phyloP scores from a whole-genome alignment of 306 rosid species.

The Rosa rugosa region DNA sequence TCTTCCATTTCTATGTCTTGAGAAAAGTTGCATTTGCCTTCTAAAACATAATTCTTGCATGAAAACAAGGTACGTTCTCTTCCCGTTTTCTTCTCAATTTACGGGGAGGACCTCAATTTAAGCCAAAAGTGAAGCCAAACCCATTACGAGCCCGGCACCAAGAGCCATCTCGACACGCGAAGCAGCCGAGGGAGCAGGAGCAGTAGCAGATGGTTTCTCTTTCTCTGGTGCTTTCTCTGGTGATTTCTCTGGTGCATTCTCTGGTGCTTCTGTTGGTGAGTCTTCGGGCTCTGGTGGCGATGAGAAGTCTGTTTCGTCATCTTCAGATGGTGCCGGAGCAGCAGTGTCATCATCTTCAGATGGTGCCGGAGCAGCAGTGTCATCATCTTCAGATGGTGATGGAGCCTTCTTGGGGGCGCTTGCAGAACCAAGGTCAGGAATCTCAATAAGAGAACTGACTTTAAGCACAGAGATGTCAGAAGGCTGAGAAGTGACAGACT shows the following conservation, averaged over 20 bases:
- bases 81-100: too few relatives aligned
- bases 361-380: not conserved
- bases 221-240: not conserved
- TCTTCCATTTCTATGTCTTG: not conserved
- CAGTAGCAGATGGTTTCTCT: not conserved
- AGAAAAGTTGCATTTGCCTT: not conserved
- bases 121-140: conserved; percentile 13
- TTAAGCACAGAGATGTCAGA: conserved; percentile 15
- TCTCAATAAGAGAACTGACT: conserved; percentile 2
- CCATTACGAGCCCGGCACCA: conserved; percentile 8
- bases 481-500: conserved; percentile 10
- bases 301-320: not conserved
- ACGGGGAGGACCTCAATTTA: not conserved
- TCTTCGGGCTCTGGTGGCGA: conserved; percentile 12
- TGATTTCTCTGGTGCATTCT: not conserved
- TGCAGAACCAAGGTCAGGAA: conserved; percentile 1
- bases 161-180: conserved; percentile 4
- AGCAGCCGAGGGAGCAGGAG: conserved; percentile 4
- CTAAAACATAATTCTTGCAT: not conserved
- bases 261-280: not conserved
- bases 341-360: not conserved
- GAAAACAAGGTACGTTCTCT: not conserved
- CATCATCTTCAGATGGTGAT: not conserved
- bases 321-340: not conserved
- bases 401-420: not conserved